phyloP scores from a whole-genome alignment of 305 asterid species.

The Fraxinus floribunda region DNA sequence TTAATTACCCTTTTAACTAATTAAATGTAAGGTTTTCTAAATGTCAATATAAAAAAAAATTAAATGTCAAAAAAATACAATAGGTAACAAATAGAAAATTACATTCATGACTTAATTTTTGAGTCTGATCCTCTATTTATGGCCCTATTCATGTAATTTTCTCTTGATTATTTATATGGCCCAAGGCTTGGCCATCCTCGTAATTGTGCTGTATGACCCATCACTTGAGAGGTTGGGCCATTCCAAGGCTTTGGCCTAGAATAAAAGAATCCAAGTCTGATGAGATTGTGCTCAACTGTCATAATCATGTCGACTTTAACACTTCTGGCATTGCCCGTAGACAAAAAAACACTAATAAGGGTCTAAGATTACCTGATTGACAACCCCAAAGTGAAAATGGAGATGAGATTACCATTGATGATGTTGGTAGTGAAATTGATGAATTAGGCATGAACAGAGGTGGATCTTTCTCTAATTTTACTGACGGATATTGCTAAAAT shows the following conservation, averaged over 20 bases:
- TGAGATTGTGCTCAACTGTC: slow-evolving; percentile 21
- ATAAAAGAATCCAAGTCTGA: not conserved
- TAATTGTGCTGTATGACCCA: not conserved
- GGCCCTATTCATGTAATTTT: no score
- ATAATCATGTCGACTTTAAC: slow-evolving; percentile 16
- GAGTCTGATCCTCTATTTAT: no score
- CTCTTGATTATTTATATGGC: no score
- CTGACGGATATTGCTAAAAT: no score
- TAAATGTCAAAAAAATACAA: no score
- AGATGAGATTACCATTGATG: slow-evolving; percentile 13
- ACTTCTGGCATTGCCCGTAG: not conserved
- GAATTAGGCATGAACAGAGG: slow-evolving; percentile 6
- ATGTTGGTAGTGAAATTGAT: not conserved
- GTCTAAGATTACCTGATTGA: not conserved
- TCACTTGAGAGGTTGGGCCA: not conserved
- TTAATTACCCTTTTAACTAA: no score
- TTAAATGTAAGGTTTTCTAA: no score
- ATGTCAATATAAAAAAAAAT: no score
- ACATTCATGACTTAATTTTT: no score
- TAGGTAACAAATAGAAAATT: no score
- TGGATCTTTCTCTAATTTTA: no score
- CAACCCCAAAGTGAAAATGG: slow-evolving; percentile 18
- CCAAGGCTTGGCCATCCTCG: not conserved
- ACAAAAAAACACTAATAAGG: not conserved
- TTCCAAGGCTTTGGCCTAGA: not conserved